These are phyloP conservation scores for Cystoisospora suis DNA, from an alignment of 169 alveolate species.

Conservation along the genomic window DNA sequence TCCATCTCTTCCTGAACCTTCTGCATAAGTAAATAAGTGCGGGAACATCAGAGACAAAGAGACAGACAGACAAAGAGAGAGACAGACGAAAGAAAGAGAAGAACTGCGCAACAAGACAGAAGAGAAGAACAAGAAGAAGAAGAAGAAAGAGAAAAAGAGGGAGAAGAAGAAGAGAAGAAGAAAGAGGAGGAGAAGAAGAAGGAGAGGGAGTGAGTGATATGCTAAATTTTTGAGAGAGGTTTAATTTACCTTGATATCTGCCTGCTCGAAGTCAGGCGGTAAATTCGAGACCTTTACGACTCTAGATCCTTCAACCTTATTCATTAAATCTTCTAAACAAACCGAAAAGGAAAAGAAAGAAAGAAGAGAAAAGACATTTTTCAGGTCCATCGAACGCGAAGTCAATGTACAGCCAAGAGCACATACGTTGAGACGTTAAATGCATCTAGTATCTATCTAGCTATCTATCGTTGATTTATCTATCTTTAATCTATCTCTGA, in stretches of 20 bases:
- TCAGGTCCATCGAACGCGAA: too few species aligned
- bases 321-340: background rate
- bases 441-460: too few species aligned
- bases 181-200: background rate
- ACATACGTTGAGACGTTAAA: too few species aligned
- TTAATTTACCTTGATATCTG: constrained; percentile 10
- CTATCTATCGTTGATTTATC: too few species aligned
- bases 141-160: background rate
- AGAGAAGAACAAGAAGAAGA: background rate
- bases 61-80: background rate
- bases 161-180: background rate
- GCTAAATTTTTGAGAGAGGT: background rate
- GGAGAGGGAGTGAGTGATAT: background rate
- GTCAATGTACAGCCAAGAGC: too few species aligned
- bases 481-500: too few species aligned
- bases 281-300: constrained; percentile 34
- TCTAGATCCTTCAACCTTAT: background rate
- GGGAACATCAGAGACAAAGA: background rate
- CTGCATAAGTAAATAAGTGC: too few species aligned
- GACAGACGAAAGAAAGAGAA: background rate
- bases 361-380: too few species aligned
- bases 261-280: constrained; percentile 9
- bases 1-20: too few species aligned
- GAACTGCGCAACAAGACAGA: background rate
- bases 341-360: too few species aligned